A percentile compares a stretch with the other conserved stretches of the same genome.
Conservation (phyloP, 768 basidiomycete species). For the Leccinum rimulosum region DNA sequence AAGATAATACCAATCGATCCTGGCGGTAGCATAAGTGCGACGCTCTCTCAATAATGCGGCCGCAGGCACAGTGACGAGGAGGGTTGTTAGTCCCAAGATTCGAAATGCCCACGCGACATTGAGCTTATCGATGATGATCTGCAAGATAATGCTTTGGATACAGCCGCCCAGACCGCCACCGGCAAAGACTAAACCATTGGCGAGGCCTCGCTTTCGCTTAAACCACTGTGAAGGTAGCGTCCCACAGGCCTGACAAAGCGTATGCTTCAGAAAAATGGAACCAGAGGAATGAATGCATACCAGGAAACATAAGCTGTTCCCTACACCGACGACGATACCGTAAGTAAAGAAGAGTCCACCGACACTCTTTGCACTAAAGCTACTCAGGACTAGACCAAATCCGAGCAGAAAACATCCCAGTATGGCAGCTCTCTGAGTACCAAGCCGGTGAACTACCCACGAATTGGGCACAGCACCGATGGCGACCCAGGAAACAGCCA, state of each 20-base stretch:
- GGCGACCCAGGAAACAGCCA: slow-evolving; percentile 28
- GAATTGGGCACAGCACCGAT: slow-evolving; percentile 29
- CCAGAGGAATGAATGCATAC: slow-evolving; percentile 10
- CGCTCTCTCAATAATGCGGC: slow-evolving; percentile 29
- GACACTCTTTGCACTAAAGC: slow-evolving; percentile 15
- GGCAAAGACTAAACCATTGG: slow-evolving; percentile 35
- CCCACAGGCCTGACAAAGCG: slow-evolving; percentile 16
- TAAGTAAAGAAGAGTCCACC: slow-evolving; percentile 24
- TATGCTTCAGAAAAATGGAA: background rate
- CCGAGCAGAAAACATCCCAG: slow-evolving; percentile 30
- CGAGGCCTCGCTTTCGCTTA: slow-evolving; percentile 30
- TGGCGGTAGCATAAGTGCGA: slow-evolving; percentile 12
- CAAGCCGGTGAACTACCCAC: slow-evolving; percentile 30
- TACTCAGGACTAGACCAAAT: slow-evolving; percentile 20
- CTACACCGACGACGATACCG: slow-evolving; percentile 29
- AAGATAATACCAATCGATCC: slow-evolving; percentile 22
- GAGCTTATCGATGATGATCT: slow-evolving; percentile 26
- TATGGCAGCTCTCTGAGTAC: slow-evolving; percentile 27
- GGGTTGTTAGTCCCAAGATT: slow-evolving; percentile 29
- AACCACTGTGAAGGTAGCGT: slow-evolving; percentile 37
- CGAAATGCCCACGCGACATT: slow-evolving; percentile 34
- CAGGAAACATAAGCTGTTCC: slow-evolving; percentile 27
- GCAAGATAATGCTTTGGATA: slow-evolving; percentile 27
- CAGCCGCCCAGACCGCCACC: slow-evolving; percentile 34
- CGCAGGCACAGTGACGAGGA: slow-evolving; percentile 26